Evolutionary conservation across 2,329 filamentous ascomycete genomes (phyloP).

Genomic region (Aureobasidium sp.): DNA sequence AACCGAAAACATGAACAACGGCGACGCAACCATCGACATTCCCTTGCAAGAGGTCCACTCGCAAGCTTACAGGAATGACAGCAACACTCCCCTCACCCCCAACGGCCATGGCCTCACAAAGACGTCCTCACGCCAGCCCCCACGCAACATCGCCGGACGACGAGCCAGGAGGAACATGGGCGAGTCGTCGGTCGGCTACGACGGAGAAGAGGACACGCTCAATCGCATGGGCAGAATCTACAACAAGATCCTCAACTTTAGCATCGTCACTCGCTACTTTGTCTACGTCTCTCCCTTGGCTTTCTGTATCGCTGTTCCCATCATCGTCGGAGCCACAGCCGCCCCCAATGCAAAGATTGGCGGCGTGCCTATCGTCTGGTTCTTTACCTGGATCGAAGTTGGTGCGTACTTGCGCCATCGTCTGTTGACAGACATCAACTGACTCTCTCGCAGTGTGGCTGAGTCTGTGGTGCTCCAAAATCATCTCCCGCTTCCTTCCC

Average conservation of each 20-base stretch:
- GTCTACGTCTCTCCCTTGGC: slow-evolving; percentile 54
- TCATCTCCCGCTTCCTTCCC: slow-evolving; percentile 51
- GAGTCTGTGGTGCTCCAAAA: slow-evolving; percentile 54
- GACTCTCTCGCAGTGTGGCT: slow-evolving; percentile 42
- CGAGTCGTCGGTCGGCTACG: slow-evolving; percentile 27
- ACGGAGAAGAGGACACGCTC: slow-evolving; percentile 46
- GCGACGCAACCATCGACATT: slow-evolving; percentile 53
- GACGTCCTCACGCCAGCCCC: slow-evolving; percentile 27
- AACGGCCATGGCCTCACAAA: slow-evolving; percentile 10
- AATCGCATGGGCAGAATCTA: slow-evolving; percentile 54
- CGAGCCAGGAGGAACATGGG: slow-evolving; percentile 28
- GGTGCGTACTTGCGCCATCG: slow-evolving; percentile 22
- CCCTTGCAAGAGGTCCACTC: slow-evolving; percentile 48
- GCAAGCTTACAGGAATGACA: slow-evolving; percentile 30
- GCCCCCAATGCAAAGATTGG: slow-evolving; percentile 43
- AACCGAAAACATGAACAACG: slow-evolving; percentile 20
- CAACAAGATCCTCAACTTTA: slow-evolving; percentile 53
- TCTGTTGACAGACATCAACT: not conserved
- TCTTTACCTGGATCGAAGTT: slow-evolving; percentile 59
- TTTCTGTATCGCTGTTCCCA: slow-evolving; percentile 51
- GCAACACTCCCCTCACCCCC: slow-evolving; percentile 24
- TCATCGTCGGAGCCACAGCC: slow-evolving; percentile 51
- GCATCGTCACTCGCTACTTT: slow-evolving; percentile 55
- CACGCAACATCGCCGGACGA: slow-evolving; percentile 30
- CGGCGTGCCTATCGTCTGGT: slow-evolving; percentile 49